Percentiles rank a stretch among this genome's conserved stretches.
phyloP scores from a whole-genome alignment of 768 basidiomycete genomes.

The Suillus bovinus region DNA sequence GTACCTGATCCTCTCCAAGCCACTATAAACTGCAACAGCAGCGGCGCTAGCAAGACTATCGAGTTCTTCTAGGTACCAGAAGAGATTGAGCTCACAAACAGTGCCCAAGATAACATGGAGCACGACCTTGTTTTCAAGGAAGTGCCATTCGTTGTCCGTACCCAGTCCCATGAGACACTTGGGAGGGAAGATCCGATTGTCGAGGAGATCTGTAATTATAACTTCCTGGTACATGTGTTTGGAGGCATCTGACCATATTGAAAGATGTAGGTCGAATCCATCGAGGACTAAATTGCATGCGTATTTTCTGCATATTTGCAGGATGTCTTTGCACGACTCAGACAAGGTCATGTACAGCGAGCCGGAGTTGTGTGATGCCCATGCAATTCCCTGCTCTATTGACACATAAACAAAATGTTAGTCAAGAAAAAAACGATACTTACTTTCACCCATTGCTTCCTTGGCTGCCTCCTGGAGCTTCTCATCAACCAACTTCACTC shows the following conservation, averaged over 20 bases:
- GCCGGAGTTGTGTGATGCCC: not conserved
- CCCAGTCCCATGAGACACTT: not conserved
- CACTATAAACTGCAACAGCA: not conserved
- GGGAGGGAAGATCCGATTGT: not conserved
- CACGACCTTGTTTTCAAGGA: not conserved
- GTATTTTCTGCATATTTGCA: not conserved
- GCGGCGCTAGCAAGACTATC: not conserved
- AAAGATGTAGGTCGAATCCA: not conserved
- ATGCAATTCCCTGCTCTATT: not conserved
- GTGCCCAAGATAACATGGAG: not conserved
- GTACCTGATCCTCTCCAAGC: not conserved
- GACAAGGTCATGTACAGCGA: not conserved
- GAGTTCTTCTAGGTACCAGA: not conserved
- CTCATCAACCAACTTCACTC: not conserved
- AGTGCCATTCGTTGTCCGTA: not conserved
- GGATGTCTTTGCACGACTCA: not conserved
- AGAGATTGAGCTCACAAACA: not conserved
- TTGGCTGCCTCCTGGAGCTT: not conserved
- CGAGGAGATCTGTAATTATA: not conserved
- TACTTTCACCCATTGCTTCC: not conserved
- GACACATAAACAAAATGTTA: not conserved
- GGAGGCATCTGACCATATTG: not conserved
- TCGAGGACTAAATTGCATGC: not conserved
- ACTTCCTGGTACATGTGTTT: not conserved
- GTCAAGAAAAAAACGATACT: not conserved